Evolutionary conservation across 495 filamentous ascomycete species (phyloP).

Genomic region (Daldinia bambusicola): DNA sequence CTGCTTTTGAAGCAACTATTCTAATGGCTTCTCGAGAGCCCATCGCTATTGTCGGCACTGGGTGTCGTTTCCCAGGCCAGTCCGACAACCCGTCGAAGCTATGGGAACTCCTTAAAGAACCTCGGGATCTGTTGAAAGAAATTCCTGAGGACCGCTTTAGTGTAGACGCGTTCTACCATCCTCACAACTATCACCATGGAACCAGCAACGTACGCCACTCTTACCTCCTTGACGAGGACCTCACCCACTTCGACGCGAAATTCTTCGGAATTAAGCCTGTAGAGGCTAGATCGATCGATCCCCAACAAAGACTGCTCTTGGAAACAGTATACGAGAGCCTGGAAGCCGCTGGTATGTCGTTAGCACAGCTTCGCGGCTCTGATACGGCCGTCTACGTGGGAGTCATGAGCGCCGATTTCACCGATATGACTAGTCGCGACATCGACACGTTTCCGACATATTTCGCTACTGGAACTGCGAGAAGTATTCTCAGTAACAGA

Average conservation of each 20-base stretch:
- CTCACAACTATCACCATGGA: conserved; percentile 25
- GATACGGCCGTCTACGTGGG: conserved; percentile 63
- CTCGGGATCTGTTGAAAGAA: conserved; percentile 20
- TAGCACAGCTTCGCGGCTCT: conserved; percentile 52
- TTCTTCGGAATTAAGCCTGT: conserved; percentile 20
- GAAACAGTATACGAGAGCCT: conserved; percentile 64
- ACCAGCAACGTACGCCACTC: conserved; percentile 22
- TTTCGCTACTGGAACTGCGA: conserved; percentile 57
- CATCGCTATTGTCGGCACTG: conserved; percentile 26
- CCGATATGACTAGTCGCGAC: conserved; percentile 46
- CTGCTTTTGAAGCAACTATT: neutral
- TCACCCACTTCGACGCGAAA: conserved; percentile 15
- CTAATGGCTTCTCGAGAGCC: conserved; percentile 3
- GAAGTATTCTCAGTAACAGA: conserved; percentile 57
- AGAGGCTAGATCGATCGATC: conserved; percentile 56
- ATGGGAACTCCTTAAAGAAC: conserved; percentile 21
- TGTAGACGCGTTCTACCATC: conserved; percentile 45
- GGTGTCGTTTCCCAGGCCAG: conserved; percentile 24
- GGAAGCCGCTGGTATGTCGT: conserved; percentile 43
- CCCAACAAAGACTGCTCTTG: conserved; percentile 51
- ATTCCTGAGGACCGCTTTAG: conserved; percentile 18
- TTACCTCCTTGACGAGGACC: conserved; percentile 17
- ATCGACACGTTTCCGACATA: conserved; percentile 47
- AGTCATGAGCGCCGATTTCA: conserved; percentile 59
- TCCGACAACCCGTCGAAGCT: conserved; percentile 9